These are phyloP conservation scores for Leccinum broughii DNA, from an alignment of 768 basidiomycete species.

Conservation along the genomic window DNA sequence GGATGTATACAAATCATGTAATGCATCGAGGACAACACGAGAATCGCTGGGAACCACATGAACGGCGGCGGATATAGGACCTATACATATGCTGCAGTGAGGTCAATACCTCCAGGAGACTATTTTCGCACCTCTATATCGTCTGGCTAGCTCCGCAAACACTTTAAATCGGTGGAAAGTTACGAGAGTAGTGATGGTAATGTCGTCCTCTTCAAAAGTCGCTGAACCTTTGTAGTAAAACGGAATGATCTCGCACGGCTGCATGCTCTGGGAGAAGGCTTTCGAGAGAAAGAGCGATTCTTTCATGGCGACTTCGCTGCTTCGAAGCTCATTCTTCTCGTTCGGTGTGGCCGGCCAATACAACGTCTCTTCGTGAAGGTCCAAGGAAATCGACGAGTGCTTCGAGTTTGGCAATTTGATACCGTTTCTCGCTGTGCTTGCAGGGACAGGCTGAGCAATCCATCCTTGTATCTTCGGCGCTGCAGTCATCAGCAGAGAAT, in stretches of 20 bases:
- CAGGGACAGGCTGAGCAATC: background rate
- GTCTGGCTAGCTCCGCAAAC: slow-evolving; percentile 67
- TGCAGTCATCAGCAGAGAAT: slow-evolving; percentile 20
- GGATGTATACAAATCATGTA: slow-evolving; percentile 67
- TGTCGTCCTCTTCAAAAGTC: slow-evolving; percentile 57
- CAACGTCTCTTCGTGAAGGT: slow-evolving; percentile 18
- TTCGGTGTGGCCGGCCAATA: slow-evolving; percentile 20
- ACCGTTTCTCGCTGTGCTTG: background rate
- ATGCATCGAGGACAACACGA: slow-evolving; percentile 54
- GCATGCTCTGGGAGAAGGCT: slow-evolving; percentile 66
- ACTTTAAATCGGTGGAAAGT: slow-evolving; percentile 78
- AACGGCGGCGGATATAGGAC: slow-evolving; percentile 82
- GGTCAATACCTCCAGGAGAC: background rate
- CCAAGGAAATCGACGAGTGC: slow-evolving; percentile 1
- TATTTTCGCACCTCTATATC: slow-evolving; percentile 62
- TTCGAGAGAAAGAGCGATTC: slow-evolving; percentile 64
- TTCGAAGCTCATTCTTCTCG: background rate
- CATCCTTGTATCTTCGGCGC: slow-evolving; percentile 8
- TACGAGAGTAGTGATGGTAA: slow-evolving; percentile 84
- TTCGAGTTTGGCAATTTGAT: slow-evolving; percentile 1
- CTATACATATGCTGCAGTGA: slow-evolving; percentile 36
- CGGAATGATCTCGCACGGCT: slow-evolving; percentile 74
- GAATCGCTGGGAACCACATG: slow-evolving; percentile 54
- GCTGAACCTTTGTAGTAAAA: slow-evolving; percentile 76
- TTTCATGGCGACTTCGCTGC: slow-evolving; percentile 33